Evolutionary conservation across 108 stramenopile genomes (phyloP).

Genomic region (Nitzschia inconspicua): DNA sequence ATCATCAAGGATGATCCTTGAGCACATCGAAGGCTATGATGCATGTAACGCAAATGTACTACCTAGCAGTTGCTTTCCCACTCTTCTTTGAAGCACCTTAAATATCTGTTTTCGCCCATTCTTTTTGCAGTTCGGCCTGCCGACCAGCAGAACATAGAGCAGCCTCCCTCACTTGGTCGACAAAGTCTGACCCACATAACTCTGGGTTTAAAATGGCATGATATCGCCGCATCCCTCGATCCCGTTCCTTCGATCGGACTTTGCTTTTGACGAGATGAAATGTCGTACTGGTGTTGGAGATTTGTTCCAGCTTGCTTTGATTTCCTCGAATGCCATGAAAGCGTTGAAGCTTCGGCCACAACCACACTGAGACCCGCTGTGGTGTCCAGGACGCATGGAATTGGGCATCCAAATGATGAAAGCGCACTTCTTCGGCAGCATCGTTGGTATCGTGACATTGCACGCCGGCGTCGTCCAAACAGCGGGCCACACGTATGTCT

Average conservation of each 20-base stretch:
- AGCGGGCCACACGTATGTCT: conserved; percentile 67
- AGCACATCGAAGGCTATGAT: too few species aligned
- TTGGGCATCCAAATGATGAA: conserved; percentile 27
- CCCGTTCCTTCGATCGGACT: background rate
- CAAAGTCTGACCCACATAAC: conserved; percentile 8
- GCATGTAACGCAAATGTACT: too few species aligned
- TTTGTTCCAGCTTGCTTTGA: conserved; percentile 17
- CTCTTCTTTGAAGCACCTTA: too few species aligned
- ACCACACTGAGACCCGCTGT: conserved; percentile 4
- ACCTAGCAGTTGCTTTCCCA: too few species aligned
- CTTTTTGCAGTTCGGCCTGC: too few species aligned
- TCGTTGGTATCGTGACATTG: conserved; percentile 39
- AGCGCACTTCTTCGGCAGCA: conserved; percentile 26
- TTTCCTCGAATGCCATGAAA: conserved; percentile 17
- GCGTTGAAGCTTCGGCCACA: conserved; percentile 11
- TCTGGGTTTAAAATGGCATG: conserved; percentile 37
- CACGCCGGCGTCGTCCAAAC: conserved; percentile 37
- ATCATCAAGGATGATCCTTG: too few species aligned
- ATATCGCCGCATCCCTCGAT: conserved; percentile 29
- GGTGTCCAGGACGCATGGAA: conserved; percentile 24
- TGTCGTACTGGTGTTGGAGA: conserved; percentile 10
- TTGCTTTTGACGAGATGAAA: conserved; percentile 23
- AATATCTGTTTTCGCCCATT: too few species aligned
- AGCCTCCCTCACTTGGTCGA: background rate
- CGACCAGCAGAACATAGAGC: conserved; percentile 10